phyloP scores from a whole-genome alignment of 2,329 filamentous ascomycete genomes.

The Cladophialophora bantiana region DNA sequence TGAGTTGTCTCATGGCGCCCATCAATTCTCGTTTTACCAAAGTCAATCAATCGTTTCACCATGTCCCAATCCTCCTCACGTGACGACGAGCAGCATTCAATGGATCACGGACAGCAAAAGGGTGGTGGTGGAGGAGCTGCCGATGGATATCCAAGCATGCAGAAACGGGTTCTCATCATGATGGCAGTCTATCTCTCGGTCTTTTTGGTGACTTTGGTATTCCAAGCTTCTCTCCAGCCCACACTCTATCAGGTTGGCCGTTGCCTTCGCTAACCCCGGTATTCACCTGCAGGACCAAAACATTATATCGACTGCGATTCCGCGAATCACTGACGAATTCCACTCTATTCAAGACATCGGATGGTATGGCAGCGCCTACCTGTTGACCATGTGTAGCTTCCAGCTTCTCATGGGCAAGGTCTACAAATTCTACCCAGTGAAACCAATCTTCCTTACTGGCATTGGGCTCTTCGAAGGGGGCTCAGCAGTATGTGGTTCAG shows the following conservation, averaged over 20 bases:
- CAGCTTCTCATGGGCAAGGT: slow-evolving; percentile 53
- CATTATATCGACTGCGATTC: slow-evolving; percentile 56
- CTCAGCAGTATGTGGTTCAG: slow-evolving; percentile 49
- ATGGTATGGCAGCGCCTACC: slow-evolving; percentile 57
- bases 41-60: neutral
- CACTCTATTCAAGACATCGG: slow-evolving; percentile 55
- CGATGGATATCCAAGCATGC: neutral
- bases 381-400: slow-evolving; percentile 53
- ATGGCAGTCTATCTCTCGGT: neutral
- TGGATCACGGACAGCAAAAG: neutral
- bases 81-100: neutral
- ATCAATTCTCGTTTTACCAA: neutral
- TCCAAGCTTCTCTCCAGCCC: neutral
- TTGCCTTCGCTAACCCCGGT: neutral
- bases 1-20: neutral
- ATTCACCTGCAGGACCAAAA: slow-evolving; percentile 32
- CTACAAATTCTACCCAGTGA: slow-evolving; percentile 53
- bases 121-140: neutral
- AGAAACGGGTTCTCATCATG: neutral
- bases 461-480: slow-evolving; percentile 53
- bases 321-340: slow-evolving; percentile 57
- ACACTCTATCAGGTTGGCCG: too few species aligned
- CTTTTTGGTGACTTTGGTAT: slow-evolving; percentile 8
- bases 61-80: neutral
- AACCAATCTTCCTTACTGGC: slow-evolving; percentile 51